Evolutionary conservation across 2,329 filamentous ascomycete species (phyloP), one percentile per base, ranked within the genome.

Genomic region (Aspergillus nomiae): DNA sequence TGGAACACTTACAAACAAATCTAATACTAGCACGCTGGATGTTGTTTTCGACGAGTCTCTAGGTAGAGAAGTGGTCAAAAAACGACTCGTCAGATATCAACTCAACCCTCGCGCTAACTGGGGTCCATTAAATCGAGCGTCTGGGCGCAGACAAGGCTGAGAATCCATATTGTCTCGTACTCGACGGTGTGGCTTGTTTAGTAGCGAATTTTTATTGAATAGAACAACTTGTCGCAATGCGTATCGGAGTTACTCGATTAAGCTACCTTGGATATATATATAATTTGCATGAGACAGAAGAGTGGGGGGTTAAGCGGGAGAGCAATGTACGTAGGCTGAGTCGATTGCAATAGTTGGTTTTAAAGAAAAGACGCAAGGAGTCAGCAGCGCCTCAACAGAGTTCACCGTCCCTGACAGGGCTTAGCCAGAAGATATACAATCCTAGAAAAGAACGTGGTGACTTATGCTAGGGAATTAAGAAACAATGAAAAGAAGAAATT

Each of bases 81-180:
- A 87, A 74, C 90, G 89, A 67, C 83, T 96, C 53, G 88, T 96
- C 59, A 85, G 94, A 66, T 99, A 97, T 77, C 95, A 97, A 81
- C 81, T 89, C 64, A 98, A 98, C 74, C 95, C 95, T 53, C 84
- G 90, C 63, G 89, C 92, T 73, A 95, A 98, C 76, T 99, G 95
- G 95, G 95, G 95, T 0, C 95, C 95, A 1, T 88, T 96, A 87
- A 81, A 75, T 63, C 77, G 79, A 43, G 81, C 81, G 8, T 67
- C 70, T 26, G 69, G 70, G 3, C 62, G 64, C 24, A 57, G 59
- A 55, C 66, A 61, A 56, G 28, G 28, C 30, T 34, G 21, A 46
- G 32, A 45, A 51, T 30, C 3, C 21, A 30, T 38, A 19, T 11
- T 7, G 12, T 19, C 14, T 30, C 14, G 46, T 16, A 48, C 8